Percentiles rank a stretch among this genome's conserved stretches.
Conservation (phyloP, 208 protist genomes). For the Trypanosoma congolense region DNA sequence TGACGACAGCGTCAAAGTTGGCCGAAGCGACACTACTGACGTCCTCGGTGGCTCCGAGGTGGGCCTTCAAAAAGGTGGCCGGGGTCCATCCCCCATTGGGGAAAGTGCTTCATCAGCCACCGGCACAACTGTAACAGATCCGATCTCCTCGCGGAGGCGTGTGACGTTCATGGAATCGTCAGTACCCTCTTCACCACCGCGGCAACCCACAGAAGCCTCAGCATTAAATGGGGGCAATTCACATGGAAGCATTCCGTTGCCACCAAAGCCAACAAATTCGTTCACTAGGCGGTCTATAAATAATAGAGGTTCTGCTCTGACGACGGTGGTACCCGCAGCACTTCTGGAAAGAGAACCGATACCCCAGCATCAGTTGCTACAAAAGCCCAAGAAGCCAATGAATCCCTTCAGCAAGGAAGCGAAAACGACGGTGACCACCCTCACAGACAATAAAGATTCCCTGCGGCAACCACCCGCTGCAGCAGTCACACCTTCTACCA, state of each 20-base stretch:
- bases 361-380: no score
- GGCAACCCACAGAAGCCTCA: neutral
- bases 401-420: neutral
- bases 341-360: no score
- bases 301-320: neutral
- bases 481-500: no score
- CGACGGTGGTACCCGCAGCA: neutral
- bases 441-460: no score
- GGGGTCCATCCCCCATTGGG: no score
- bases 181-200: neutral
- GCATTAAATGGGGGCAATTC: neutral
- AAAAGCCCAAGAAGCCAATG: constrained; percentile 1
- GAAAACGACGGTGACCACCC: neutral
- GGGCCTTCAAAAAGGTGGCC: no score
- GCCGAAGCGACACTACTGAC: neutral
- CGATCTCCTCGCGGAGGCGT: neutral
- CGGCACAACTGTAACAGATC: no score
- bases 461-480: no score
- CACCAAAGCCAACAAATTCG: neutral
- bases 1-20: neutral
- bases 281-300: neutral
- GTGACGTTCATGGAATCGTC: neutral
- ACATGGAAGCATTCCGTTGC: neutral
- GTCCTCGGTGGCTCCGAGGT: neutral
- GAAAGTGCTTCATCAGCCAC: no score